Base-by-base conservation (phyloP, 768 basidiomycete genomes). In the Tylopilus cervinicoccineus region DNA sequence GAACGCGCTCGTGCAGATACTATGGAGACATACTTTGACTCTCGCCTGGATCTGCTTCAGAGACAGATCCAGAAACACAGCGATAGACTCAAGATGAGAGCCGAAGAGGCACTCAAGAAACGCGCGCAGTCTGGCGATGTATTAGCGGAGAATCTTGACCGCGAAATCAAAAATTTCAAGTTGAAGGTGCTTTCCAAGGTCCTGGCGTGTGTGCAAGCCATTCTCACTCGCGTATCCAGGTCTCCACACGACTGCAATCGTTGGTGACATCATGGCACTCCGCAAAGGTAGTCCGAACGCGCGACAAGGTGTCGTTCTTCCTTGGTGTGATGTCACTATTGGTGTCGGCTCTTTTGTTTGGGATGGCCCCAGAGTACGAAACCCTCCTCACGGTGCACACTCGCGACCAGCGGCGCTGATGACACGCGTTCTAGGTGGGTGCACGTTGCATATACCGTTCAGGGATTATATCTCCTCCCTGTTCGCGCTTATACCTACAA, bases 21-120 rank as follows among this genome's bases (percentile, higher is more conserved):
- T 9, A 74, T 93, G 65, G 93, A 96, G 70, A 96, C 93, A 0
- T 96, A 87, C 63, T 95, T 93, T 64, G 93, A 97, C 71, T 92
- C 93, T 2, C 85, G 88, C 63, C 72, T 89, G 53, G 88, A 89
- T 63, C 75, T 91, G 14, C 68, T 89, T 4, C 88, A 95, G 65
- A 83, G 93, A 34, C 83, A 82, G 48, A 76, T 95, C 24, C 86
- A 89, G 67, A 93, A 87, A 48, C 92, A 93, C 61, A 83, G 88
- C 56, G 88, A 93, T 52, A 76, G 80, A 39, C 75, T 96, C 46
- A 93, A 89, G 73, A 70, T 79, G 64, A 81, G 81, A 56, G 93
- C 93, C 0, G 90, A 90, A 56, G 83, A 86, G 56, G 82, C 84
- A 4, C 80, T 90, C 58, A 91, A 86, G 71, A 77, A 83, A 48